Percentiles rank a stretch among this genome's conserved stretches.
Conservation (phyloP, 306 rosid species). For the Delonix regia region DNA sequence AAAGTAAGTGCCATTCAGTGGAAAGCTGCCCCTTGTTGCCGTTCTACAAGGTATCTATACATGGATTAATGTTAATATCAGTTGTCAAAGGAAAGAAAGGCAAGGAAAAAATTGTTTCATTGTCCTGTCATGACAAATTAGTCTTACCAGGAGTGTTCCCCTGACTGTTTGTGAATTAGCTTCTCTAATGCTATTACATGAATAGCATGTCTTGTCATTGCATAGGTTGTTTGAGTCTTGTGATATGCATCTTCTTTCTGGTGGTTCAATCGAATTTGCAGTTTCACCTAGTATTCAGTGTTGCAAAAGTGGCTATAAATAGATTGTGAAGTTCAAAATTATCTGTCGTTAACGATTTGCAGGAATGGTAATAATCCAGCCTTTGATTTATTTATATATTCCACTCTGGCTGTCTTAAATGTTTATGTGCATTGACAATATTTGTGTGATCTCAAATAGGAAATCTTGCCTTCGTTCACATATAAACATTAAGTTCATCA, state of each 20-base stretch:
- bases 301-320: constrained; percentile 24
- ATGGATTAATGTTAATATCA: constrained; percentile 32
- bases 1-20: constrained; percentile 91
- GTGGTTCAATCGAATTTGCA: constrained; percentile 64
- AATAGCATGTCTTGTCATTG: constrained; percentile 64
- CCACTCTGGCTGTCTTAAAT: constrained; percentile 24
- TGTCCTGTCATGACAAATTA: constrained; percentile 13
- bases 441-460: background rate
- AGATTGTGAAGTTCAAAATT: constrained; percentile 18
- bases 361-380: constrained; percentile 26
- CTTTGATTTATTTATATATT: constrained; percentile 15
- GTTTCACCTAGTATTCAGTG: constrained; percentile 68
- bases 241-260: constrained; percentile 68
- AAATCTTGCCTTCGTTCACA: background rate
- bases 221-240: constrained; percentile 57
- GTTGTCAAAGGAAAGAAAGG: constrained; percentile 18
- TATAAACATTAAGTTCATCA: background rate
- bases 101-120: constrained; percentile 14
- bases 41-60: constrained; percentile 87
- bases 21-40: constrained; percentile 93
- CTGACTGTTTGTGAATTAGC: constrained; percentile 74
- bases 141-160: constrained; percentile 84
- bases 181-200: constrained; percentile 80
- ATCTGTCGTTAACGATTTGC: constrained; percentile 19
- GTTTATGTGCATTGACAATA: constrained; percentile 19